Base-by-base conservation (phyloP, 2,329 filamentous ascomycete genomes). In the Fusarium chuoi region DNA sequence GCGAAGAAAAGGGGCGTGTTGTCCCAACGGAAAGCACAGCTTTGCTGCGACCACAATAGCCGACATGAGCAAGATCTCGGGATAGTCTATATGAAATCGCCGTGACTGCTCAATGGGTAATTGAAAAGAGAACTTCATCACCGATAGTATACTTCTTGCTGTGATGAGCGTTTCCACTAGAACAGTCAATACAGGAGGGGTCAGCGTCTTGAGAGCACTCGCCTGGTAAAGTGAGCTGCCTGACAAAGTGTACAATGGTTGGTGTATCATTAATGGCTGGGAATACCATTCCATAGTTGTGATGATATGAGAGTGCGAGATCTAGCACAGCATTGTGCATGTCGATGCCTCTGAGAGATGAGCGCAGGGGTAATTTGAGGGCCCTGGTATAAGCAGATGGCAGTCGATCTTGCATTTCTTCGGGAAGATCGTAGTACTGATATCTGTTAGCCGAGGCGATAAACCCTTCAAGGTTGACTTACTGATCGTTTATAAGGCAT, bases 21-120 rank as follows among this genome's bases (percentile, higher is more conserved):
- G 84, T 77, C 94, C 90, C 49, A 98, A 90, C 0, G 96, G 94
- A 76, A 94, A 95, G 26, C 93, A 85, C 6, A 98, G 81, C 77
- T 98, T 98, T 7, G 92, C 90, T 8, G 93, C 90, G 20, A 97
- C 87, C 6, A 98, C 85, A 7, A 98, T 81, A 7, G 94, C 84
- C 8, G 91, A 87, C 62, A 94, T 85, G 3, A 98, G 83, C 48
- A 93, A 89, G 11, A 93, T 85, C 78, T 98, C 96, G 0, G 96
- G 94, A 70, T 92, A 88, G 57, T 90, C 85, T 22, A 91, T 82
- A 14, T 88, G 82, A 33, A 86, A 82, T 67, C 85, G 82, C 68
- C 83, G 82, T 59, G 81, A 79, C 36, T 82, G 84, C 8, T 84
- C 82, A 12, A 86, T 84, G 2, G 88, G 87, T 71, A 92, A 93